Percentiles rank a stretch among this genome's conserved stretches.
phyloP scores from a whole-genome alignment of 768 basidiomycete species.

The Russula dissimulans region DNA sequence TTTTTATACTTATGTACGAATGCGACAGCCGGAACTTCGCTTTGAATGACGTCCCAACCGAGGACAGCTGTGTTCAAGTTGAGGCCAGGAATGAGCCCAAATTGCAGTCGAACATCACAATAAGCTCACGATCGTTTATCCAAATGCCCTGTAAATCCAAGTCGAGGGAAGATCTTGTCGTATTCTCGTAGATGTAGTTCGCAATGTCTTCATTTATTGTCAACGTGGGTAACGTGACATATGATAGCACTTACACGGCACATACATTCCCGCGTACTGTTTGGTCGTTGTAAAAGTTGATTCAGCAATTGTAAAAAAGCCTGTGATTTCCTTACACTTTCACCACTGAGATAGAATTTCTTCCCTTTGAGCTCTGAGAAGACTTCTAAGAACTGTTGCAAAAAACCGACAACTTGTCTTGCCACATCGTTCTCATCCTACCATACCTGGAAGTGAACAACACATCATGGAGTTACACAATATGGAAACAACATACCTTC shows the following conservation, averaged over 20 bases:
- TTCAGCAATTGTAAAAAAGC: not conserved
- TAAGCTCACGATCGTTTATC: constrained; percentile 56
- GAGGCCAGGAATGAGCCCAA: not conserved
- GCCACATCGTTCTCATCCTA: constrained; percentile 49
- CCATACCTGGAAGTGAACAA: not conserved
- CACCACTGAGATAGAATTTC: constrained; percentile 61
- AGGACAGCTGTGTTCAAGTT: constrained; percentile 36
- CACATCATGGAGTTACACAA: too few relatives aligned
- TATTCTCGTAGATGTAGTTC: constrained; percentile 59
- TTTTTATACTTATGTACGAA: constrained; percentile 67
- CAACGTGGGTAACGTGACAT: not conserved
- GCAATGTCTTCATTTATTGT: constrained; percentile 47
- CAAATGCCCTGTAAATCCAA: constrained; percentile 61
- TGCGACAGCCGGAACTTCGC: constrained; percentile 60
- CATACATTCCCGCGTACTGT: constrained; percentile 68
- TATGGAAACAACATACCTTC: constrained; percentile 19
- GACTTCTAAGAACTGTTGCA: constrained; percentile 68
- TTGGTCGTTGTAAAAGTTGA: not conserved
- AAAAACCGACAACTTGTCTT: constrained; percentile 46
- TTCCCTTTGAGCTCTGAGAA: constrained; percentile 67
- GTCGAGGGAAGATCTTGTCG: constrained; percentile 33
- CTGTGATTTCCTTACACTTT: constrained; percentile 46
- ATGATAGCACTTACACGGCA: constrained; percentile 41
- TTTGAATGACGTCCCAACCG: constrained; percentile 55
- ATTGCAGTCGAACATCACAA: not conserved